These are phyloP conservation scores for Blastocystis sp. DNA, from an alignment of 352 stramenopile species.

Conservation along the genomic window DNA sequence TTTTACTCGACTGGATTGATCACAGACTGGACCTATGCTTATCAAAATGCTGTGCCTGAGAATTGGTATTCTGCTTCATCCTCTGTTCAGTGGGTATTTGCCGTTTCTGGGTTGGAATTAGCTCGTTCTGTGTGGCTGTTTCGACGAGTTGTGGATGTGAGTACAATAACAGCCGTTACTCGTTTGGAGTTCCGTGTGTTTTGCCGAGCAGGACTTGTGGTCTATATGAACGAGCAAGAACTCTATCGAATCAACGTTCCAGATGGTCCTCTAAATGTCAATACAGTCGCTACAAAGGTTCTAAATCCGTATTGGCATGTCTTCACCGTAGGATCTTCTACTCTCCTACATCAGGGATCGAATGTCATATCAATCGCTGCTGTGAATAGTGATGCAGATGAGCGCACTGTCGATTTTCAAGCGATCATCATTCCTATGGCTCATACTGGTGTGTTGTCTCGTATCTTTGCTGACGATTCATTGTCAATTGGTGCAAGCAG, in stretches of 20 bases:
- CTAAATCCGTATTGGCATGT: conserved; percentile 22
- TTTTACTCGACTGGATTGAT: background rate
- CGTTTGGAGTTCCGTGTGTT: background rate
- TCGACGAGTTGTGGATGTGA: background rate
- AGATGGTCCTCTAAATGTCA: background rate
- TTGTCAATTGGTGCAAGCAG: background rate
- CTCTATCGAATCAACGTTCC: conserved; percentile 20
- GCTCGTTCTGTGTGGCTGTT: conserved; percentile 36
- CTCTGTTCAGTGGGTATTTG: background rate
- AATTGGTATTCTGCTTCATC: background rate
- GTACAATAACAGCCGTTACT: background rate
- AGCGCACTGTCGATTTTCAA: background rate
- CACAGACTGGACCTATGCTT: background rate
- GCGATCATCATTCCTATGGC: background rate
- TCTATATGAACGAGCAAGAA: conserved; percentile 43
- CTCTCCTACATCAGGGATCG: background rate
- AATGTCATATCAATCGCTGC: background rate
- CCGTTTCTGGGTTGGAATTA: background rate
- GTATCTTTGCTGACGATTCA: background rate
- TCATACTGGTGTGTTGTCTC: background rate
- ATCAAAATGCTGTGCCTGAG: background rate
- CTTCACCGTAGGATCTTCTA: background rate
- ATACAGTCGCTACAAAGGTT: background rate
- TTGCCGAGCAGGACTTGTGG: conserved; percentile 29
- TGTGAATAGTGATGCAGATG: background rate